Evolutionary conservation across 129 eudicot genomes (phyloP).

Genomic region (Helichrysum umbraculigerum): DNA sequence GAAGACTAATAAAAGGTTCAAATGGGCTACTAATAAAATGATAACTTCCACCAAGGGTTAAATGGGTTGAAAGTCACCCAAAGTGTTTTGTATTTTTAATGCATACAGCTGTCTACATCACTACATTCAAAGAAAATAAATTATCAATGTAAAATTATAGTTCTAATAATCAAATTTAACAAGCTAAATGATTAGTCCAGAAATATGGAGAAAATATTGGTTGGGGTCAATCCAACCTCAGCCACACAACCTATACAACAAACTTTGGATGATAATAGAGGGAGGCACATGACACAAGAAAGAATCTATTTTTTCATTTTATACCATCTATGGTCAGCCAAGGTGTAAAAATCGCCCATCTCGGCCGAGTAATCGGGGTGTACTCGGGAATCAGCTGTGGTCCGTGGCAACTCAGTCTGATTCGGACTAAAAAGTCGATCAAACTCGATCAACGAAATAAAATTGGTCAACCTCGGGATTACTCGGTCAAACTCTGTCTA

Average conservation of each 20-base stretch:
- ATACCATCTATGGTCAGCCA: background rate
- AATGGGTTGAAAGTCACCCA: background rate
- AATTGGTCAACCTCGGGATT: too few species aligned
- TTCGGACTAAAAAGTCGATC: too few species aligned
- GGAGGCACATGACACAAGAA: background rate
- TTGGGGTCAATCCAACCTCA: background rate
- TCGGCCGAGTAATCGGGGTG: too few species aligned
- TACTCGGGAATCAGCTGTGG: too few species aligned
- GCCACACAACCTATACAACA: background rate
- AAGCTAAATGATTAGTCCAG: background rate
- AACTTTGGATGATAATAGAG: background rate
- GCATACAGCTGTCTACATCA: background rate
- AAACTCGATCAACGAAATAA: too few species aligned
- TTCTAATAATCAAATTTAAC: background rate
- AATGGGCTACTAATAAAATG: too few species aligned
- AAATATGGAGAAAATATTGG: background rate
- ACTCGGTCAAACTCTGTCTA: too few species aligned
- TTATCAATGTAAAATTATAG: background rate
- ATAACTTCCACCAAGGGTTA: too few species aligned
- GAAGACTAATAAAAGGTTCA: background rate
- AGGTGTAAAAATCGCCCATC: too few species aligned
- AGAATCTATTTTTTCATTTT: background rate
- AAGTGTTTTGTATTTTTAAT: background rate
- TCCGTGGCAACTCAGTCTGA: too few species aligned
- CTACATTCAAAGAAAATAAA: background rate